Conservation (phyloP, 1,284 basidiomycete genomes). For the Chalciporus sp. region DNA sequence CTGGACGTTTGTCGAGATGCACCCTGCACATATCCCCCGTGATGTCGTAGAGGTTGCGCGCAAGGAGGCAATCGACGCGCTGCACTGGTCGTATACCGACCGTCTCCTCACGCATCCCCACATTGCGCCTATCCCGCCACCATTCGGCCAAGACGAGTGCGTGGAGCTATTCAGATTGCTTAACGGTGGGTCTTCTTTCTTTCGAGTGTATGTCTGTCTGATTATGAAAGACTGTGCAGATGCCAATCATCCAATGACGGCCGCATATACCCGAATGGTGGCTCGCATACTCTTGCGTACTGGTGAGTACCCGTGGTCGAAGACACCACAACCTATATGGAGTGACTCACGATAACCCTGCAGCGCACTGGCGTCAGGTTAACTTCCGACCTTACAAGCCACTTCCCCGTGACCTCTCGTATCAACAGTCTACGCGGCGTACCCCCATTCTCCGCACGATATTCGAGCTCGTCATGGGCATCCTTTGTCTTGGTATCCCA, state of each 20-base stretch:
- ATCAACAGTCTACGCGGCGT: conserved; percentile 32
- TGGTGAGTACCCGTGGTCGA: conserved; percentile 44
- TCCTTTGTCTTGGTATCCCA: conserved; percentile 71
- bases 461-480: conserved; percentile 58
- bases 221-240: conserved; percentile 27
- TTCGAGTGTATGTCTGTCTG: background rate
- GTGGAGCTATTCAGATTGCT: conserved; percentile 68
- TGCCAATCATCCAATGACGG: conserved; percentile 37
- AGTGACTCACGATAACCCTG: conserved; percentile 8
- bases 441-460: conserved; percentile 50
- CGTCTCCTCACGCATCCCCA: conserved; percentile 62
- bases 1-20: conserved; percentile 74
- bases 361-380: conserved; percentile 73
- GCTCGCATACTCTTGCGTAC: conserved; percentile 68
- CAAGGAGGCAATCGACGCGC: conserved; percentile 65
- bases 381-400: conserved; percentile 65
- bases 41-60: conserved; percentile 47
- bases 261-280: conserved; percentile 68
- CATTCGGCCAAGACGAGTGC: conserved; percentile 74
- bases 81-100: conserved; percentile 79
- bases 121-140: conserved; percentile 46
- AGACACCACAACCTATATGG: background rate
- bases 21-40: conserved; percentile 66
- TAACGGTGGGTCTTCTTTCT: conserved; percentile 38
- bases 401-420: conserved; percentile 53